Conservation (phyloP, 108 stramenopile genomes). For the Fragilaria crotonensis region DNA sequence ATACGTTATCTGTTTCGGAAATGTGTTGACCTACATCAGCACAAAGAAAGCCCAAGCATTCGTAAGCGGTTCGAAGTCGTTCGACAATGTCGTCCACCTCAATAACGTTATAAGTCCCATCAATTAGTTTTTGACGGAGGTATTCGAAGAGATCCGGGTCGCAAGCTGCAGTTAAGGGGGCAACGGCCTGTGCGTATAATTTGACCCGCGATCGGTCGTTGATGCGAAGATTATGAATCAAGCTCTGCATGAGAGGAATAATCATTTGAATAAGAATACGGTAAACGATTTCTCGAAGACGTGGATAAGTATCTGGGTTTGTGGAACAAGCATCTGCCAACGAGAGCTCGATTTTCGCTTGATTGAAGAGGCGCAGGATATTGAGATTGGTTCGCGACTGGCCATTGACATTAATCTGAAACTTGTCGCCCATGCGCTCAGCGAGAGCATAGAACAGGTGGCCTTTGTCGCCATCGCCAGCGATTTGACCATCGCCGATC, state of each 20-base stretch:
- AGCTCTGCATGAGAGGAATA: slow-evolving; percentile 55
- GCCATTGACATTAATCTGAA: slow-evolving; percentile 36
- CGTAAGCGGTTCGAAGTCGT: slow-evolving; percentile 38
- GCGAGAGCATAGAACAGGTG: slow-evolving; percentile 73
- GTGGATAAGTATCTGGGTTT: slow-evolving; percentile 38
- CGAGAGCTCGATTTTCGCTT: slow-evolving; percentile 66
- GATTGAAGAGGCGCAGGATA: slow-evolving; percentile 64
- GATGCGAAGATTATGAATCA: slow-evolving; percentile 43
- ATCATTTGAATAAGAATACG: slow-evolving; percentile 63
- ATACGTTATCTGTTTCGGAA: neutral
- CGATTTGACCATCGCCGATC: slow-evolving; percentile 75
- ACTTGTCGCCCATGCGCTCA: slow-evolving; percentile 51
- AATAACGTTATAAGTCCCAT: slow-evolving; percentile 19
- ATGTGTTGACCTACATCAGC: slow-evolving; percentile 50
- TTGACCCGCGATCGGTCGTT: slow-evolving; percentile 46
- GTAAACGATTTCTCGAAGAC: slow-evolving; percentile 39
- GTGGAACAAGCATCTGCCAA: slow-evolving; percentile 59
- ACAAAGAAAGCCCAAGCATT: slow-evolving; percentile 68
- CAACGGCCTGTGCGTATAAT: slow-evolving; percentile 58
- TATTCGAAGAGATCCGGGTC: slow-evolving; percentile 35
- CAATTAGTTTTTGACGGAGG: slow-evolving; percentile 46
- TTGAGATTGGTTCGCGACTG: slow-evolving; percentile 58
- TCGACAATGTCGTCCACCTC: slow-evolving; percentile 51
- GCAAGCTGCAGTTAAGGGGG: slow-evolving; percentile 64
- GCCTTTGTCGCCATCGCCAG: slow-evolving; percentile 55